Evolutionary conservation across 164 flowering plant species (phyloP).

Genomic region (Litsea cubeba): DNA sequence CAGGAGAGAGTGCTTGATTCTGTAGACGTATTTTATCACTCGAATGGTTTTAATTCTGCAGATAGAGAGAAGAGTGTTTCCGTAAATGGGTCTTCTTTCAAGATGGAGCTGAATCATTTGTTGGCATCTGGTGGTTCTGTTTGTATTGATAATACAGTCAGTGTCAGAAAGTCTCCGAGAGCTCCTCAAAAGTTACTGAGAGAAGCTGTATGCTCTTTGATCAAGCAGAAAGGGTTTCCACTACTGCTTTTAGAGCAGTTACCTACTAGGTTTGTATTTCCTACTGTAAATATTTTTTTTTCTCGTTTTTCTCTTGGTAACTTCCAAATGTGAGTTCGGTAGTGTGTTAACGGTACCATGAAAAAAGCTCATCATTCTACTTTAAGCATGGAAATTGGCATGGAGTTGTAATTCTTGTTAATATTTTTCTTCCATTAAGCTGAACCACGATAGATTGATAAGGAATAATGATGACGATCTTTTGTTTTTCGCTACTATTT

Average conservation of each 20-base stretch:
- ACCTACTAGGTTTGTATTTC: conserved; percentile 61
- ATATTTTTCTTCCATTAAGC: too few species aligned
- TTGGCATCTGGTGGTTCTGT: conserved; percentile 50
- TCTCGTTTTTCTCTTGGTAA: not conserved
- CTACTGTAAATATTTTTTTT: not conserved
- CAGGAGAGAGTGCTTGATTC: conserved; percentile 19
- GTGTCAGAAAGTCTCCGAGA: conserved; percentile 41
- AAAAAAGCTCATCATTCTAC: too few species aligned
- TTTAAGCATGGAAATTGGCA: too few species aligned
- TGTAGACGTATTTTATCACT: conserved; percentile 19
- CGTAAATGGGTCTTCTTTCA: conserved; percentile 25
- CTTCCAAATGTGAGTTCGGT: too few species aligned
- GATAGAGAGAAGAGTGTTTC: conserved; percentile 14
- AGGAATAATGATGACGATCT: too few species aligned
- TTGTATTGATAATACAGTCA: conserved; percentile 36
- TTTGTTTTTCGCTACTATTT: too few species aligned
- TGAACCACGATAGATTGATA: too few species aligned
- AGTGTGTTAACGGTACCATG: too few species aligned
- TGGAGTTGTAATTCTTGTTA: too few species aligned
- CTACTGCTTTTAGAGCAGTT: conserved; percentile 57
- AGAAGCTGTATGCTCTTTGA: conserved; percentile 56
- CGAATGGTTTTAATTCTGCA: conserved; percentile 9
- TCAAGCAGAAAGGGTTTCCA: conserved; percentile 48
- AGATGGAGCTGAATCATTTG: conserved; percentile 42
- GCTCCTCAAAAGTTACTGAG: conserved; percentile 60